A percentile compares a stretch with the other conserved stretches of the same genome.
Evolutionary conservation across 2,329 filamentous ascomycete genomes (phyloP).

Genomic region (Beauveria sp.): DNA sequence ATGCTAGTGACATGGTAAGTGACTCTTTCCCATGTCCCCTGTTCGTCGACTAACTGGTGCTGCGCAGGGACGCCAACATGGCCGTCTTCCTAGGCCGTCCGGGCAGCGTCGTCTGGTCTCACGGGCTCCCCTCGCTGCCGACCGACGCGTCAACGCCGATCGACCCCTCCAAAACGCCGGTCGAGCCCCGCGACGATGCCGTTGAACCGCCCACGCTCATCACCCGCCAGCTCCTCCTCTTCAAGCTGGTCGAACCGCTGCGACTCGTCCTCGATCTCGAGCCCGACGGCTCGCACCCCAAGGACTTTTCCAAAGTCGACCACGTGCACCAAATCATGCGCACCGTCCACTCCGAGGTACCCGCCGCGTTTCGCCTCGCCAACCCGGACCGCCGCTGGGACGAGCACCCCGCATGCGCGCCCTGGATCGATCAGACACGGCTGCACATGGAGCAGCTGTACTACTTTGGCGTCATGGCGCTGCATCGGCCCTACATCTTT

Average conservation of each 20-base stretch:
- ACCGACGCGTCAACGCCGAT: slow-evolving; percentile 44
- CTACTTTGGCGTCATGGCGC: slow-evolving; percentile 48
- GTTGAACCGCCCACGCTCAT: slow-evolving; percentile 48
- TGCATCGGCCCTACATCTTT: slow-evolving; percentile 57
- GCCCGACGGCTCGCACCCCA: slow-evolving; percentile 46
- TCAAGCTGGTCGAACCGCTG: slow-evolving; percentile 39
- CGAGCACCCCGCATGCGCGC: slow-evolving; percentile 35
- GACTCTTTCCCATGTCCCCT: background rate
- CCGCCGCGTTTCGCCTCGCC: slow-evolving; percentile 44
- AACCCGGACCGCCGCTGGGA: slow-evolving; percentile 53
- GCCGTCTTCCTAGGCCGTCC: slow-evolving; percentile 46
- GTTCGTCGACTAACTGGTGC: background rate
- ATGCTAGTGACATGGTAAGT: slow-evolving; percentile 36
- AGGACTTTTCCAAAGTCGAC: slow-evolving; percentile 46
- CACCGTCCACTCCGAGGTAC: slow-evolving; percentile 39
- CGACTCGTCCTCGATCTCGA: slow-evolving; percentile 49
- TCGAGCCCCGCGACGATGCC: slow-evolving; percentile 37
- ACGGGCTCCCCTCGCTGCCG: slow-evolving; percentile 40
- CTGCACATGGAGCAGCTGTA: slow-evolving; percentile 39
- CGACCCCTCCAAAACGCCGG: slow-evolving; percentile 38
- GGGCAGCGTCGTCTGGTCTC: slow-evolving; percentile 44
- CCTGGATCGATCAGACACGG: slow-evolving; percentile 43
- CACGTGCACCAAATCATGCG: slow-evolving; percentile 43
- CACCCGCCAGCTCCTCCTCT: slow-evolving; percentile 44
- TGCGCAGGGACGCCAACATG: slow-evolving; percentile 45